These are phyloP conservation scores for Xylariaceae sp. DNA, from an alignment of 2,329 filamentous ascomycete genomes.

Conservation along the genomic window DNA sequence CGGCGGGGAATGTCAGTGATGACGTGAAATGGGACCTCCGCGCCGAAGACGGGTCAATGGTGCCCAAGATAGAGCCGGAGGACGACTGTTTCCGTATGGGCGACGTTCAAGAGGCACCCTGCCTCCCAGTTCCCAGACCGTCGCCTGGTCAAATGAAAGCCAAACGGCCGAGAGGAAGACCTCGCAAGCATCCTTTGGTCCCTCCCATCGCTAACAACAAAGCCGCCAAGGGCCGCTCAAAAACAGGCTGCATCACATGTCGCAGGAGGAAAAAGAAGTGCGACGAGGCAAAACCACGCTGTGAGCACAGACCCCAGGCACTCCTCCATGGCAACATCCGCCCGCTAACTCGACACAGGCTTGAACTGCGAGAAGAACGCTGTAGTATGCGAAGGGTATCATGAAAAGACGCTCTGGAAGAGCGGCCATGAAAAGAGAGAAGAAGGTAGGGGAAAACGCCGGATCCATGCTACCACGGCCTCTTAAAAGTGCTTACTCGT, in stretches of 20 bases:
- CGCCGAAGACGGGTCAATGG: slow-evolving; percentile 43
- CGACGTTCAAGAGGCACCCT: slow-evolving; percentile 46
- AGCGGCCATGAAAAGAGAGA: slow-evolving; percentile 74
- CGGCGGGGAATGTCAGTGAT: slow-evolving; percentile 38
- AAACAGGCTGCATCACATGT: slow-evolving; percentile 64
- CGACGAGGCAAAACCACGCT: slow-evolving; percentile 63
- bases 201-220: slow-evolving; percentile 59
- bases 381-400: slow-evolving; percentile 86
- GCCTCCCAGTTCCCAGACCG: slow-evolving; percentile 27
- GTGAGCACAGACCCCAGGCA: slow-evolving; percentile 35
- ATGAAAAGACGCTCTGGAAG: slow-evolving; percentile 81
- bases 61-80: slow-evolving; percentile 58
- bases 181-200: slow-evolving; percentile 72
- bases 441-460: slow-evolving; percentile 48
- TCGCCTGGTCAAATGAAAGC: slow-evolving; percentile 38
- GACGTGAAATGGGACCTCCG: slow-evolving; percentile 46
- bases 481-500: slow-evolving; percentile 19
- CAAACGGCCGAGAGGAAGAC: slow-evolving; percentile 71
- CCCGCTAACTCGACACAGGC: slow-evolving; percentile 44
- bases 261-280: slow-evolving; percentile 69
- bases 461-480: not conserved
- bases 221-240: slow-evolving; percentile 70
- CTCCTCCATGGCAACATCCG: not conserved
- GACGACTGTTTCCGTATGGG: slow-evolving; percentile 52
- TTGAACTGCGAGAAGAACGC: slow-evolving; percentile 92